Evolutionary conservation across 306 rosid genomes (phyloP), one percentile per base, ranked within the genome.

Genomic region (Pyrus communis): DNA sequence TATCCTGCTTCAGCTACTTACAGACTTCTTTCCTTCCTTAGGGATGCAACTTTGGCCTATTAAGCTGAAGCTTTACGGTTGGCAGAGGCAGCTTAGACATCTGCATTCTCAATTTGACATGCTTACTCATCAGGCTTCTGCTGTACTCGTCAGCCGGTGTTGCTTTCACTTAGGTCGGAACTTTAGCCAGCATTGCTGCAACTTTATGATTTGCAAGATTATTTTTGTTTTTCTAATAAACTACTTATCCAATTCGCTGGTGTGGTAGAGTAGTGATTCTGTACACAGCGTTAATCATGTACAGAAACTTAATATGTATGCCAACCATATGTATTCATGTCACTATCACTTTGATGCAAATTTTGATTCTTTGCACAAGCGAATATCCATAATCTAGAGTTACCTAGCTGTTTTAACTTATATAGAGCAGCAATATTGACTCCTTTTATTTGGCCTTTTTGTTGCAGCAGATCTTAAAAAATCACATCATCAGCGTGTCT

Each of bases 401-500:
- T 73, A 17, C 28, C 13, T 58, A 38, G 23, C 31, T 30, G 43
- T 46, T 28, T 57, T 15, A 66, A 15, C 73, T 51, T 31, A 21
- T 35, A n/a, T n/a, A 17, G 30, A 60, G 51, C 15, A 15, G 19
- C 71, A 28, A 19, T 31, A 43, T 62, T 65, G 76, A 81, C 70
- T 21, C 66, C 8, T 28, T 10, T 38, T 70, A 31, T 57, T 49
- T 65, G 73, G 64, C 73, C 21, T 79, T 79, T 55, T 49, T 78
- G 72, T 75, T 84, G 84, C 77, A 77, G 83, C 96, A 88, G 98
- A 95, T 89, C 79, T 89, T 74, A 96, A 95, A 87, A 95, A 90
- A 73, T 92, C 98, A 30, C 98, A 95, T 68, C 97, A 95, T 87
- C 98, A 95, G 78, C 98, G 97, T 63, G 97, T 95, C 30, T 88